These are phyloP conservation scores for Periconia macrospinosa DNA, from an alignment of 2,329 filamentous ascomycete genomes.

Conservation along the genomic window DNA sequence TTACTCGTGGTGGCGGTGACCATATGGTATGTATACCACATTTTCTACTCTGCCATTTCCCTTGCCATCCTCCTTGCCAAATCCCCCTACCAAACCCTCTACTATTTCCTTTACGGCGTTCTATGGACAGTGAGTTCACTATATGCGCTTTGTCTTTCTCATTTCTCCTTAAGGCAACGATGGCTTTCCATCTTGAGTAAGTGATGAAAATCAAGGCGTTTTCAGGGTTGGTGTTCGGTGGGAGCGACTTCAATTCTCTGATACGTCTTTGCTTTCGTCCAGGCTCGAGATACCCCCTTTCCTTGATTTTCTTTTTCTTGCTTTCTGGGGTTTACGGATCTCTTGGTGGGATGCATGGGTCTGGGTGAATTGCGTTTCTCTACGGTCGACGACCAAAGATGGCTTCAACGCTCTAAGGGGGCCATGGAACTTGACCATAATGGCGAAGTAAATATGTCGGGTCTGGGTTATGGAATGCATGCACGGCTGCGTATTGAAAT, in stretches of 20 bases:
- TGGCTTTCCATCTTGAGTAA: conserved; percentile 2
- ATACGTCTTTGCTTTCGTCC: conserved; percentile 13
- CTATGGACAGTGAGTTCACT: not conserved
- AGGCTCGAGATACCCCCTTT: conserved; percentile 20
- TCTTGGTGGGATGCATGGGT: not conserved
- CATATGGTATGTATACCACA: not conserved
- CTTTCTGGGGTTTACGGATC: not conserved
- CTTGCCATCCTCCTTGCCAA: not conserved
- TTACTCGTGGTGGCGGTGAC: not conserved
- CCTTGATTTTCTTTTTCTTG: not conserved
- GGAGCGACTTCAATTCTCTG: conserved; percentile 19
- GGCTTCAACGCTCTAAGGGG: too few species aligned
- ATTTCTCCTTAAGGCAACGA: not conserved
- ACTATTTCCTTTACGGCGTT: not conserved
- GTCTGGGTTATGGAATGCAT: too few species aligned
- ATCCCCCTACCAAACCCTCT: not conserved
- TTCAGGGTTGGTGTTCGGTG: conserved; percentile 23
- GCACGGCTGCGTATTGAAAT: too few species aligned
- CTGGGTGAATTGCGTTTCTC: not conserved
- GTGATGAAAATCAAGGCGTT: conserved; percentile 8
- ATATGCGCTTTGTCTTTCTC: not conserved
- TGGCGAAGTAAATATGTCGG: too few species aligned
- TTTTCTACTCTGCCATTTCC: too few species aligned
- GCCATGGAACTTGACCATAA: too few species aligned
- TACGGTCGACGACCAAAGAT: too few species aligned